Percentiles rank a stretch among this genome's conserved stretches.
These are phyloP conservation scores for Crucibulum cyathiforme DNA, from an alignment of 1,284 basidiomycete species.

Conservation along the genomic window DNA sequence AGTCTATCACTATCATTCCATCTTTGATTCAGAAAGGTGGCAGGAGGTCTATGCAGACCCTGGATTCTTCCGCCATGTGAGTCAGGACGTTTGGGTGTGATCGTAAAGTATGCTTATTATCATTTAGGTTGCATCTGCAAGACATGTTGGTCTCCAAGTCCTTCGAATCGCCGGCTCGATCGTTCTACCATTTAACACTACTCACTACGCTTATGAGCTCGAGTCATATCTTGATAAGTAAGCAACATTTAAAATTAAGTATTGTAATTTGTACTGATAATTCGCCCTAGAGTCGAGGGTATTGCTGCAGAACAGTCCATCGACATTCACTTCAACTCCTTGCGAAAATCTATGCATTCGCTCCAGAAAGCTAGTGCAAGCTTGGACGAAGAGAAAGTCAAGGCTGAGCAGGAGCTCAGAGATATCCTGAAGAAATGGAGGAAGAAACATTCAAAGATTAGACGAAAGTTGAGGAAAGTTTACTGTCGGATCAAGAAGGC, in stretches of 20 bases:
- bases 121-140: slow-evolving; percentile 57
- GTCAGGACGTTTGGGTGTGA: slow-evolving; percentile 11
- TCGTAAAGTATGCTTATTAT: neutral
- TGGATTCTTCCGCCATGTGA: slow-evolving; percentile 76
- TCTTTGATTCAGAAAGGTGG: slow-evolving; percentile 81
- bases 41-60: slow-evolving; percentile 80
- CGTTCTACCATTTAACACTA: slow-evolving; percentile 76
- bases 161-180: slow-evolving; percentile 69
- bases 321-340: slow-evolving; percentile 21
- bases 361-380: slow-evolving; percentile 57
- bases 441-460: slow-evolving; percentile 16
- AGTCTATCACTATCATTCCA: slow-evolving; percentile 81
- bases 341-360: slow-evolving; percentile 55
- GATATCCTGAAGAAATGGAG: slow-evolving; percentile 42
- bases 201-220: slow-evolving; percentile 76
- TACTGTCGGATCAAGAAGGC: slow-evolving; percentile 13
- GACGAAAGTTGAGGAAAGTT: slow-evolving; percentile 5
- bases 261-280: neutral
- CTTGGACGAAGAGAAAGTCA: slow-evolving; percentile 62
- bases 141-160: slow-evolving; percentile 64
- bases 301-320: slow-evolving; percentile 39
- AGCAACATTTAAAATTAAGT: slow-evolving; percentile 17
- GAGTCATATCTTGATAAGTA: slow-evolving; percentile 63
- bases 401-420: slow-evolving; percentile 49
- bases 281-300: slow-evolving; percentile 49